Conservation (phyloP, 75 land plant species). For the Pinus tabuliformis region DNA sequence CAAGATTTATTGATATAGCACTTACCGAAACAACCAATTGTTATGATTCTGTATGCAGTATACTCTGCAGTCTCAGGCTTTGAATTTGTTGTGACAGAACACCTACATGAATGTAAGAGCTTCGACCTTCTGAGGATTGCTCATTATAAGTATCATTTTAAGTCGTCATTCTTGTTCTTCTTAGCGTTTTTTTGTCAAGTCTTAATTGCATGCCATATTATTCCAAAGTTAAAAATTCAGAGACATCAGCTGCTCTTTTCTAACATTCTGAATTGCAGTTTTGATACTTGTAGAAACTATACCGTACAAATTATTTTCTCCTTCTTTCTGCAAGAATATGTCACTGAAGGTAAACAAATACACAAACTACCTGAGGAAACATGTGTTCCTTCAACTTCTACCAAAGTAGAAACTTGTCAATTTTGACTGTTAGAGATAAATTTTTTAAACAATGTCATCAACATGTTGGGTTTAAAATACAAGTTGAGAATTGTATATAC, state of each 20-base stretch:
- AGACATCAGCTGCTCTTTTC: neutral
- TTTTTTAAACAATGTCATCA: neutral
- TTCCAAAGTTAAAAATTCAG: neutral
- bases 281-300: neutral
- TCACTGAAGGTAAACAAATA: neutral
- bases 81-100: conserved; percentile 12
- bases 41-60: conserved; percentile 30
- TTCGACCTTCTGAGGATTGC: neutral
- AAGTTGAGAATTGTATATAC: neutral
- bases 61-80: conserved; percentile 59
- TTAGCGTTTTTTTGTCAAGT: too few relatives aligned
- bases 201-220: too few relatives aligned
- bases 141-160: neutral
- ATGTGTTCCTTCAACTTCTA: neutral
- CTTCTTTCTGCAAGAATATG: neutral
- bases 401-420: too few relatives aligned
- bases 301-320: neutral
- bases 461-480: neutral
- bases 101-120: conserved; percentile 25
- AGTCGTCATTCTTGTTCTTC: neutral
- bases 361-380: neutral
- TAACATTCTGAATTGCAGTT: neutral
- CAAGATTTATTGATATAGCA: neutral
- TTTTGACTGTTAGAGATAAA: neutral
- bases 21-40: neutral